Evolutionary conservation across 192 early-diverging fungal species (phyloP).

Genomic region (Glomus cerebriforme): DNA sequence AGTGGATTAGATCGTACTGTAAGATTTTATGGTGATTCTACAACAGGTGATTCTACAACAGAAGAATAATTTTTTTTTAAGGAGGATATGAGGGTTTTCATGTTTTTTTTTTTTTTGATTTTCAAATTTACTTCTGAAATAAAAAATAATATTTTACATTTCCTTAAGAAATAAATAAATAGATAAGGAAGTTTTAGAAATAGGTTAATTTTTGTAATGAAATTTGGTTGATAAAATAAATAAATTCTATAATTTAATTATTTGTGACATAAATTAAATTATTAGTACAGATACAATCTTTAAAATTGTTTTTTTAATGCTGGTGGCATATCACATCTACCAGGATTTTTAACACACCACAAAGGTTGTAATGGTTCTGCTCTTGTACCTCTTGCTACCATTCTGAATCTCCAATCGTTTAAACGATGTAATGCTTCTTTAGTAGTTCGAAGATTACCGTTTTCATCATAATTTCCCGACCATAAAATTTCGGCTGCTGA

Average conservation of each 20-base stretch:
- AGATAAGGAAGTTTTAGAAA: too few species aligned
- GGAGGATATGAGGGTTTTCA: too few species aligned
- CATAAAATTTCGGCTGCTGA: slow-evolving; percentile 72
- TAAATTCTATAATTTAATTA: too few species aligned
- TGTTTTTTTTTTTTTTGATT: too few species aligned
- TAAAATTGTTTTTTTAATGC: neutral
- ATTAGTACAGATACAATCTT: too few species aligned
- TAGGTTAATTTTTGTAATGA: too few species aligned
- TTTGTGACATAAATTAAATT: too few species aligned
- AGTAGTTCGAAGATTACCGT: slow-evolving; percentile 53
- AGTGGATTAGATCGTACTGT: slow-evolving; percentile 61
- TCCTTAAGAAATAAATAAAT: too few species aligned
- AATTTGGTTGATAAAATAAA: too few species aligned
- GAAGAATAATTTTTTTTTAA: neutral
- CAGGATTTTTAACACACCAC: slow-evolving; percentile 54
- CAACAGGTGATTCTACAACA: neutral
- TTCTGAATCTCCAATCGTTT: slow-evolving; percentile 71
- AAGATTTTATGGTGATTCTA: slow-evolving; percentile 48
- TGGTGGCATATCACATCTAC: slow-evolving; percentile 3
- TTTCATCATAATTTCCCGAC: slow-evolving; percentile 60
- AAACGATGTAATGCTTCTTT: slow-evolving; percentile 65
- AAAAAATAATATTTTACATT: too few species aligned
- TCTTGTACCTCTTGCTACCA: slow-evolving; percentile 63
- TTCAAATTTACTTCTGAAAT: too few species aligned
- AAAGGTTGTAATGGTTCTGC: slow-evolving; percentile 76